Percentiles rank a stretch among this genome's conserved stretches.
These are phyloP conservation scores for Trypanosoma conorhini DNA, from an alignment of 208 protist genomes.

Conservation along the genomic window DNA sequence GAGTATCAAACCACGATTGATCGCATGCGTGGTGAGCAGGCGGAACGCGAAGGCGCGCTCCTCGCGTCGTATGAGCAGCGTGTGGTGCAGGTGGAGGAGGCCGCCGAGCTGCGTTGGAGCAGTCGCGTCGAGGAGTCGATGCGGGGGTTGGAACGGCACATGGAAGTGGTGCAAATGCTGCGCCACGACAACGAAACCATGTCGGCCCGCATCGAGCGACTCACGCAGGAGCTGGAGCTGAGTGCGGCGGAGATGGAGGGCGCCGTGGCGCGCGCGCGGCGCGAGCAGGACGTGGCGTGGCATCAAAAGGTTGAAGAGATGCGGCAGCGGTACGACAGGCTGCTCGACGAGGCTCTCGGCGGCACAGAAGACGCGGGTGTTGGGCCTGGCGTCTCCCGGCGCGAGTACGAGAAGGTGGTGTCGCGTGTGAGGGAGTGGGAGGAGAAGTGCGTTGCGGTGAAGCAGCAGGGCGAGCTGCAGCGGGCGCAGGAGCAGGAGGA, in stretches of 20 bases:
- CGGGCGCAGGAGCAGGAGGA: constrained; percentile 15
- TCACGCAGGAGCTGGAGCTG: constrained; percentile 10
- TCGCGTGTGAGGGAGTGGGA: constrained; percentile 25
- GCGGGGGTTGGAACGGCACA: constrained; percentile 18
- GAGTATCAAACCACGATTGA: constrained; percentile 22
- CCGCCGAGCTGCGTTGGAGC: constrained; percentile 29
- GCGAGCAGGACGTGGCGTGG: constrained; percentile 36
- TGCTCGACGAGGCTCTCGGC: constrained; percentile 33
- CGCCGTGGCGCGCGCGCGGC: constrained; percentile 11
- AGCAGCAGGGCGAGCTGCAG: constrained; percentile 24
- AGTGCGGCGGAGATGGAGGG: constrained; percentile 17
- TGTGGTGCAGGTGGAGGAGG: constrained; percentile 28
- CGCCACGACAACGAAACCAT: constrained; percentile 25
- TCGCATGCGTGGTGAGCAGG: constrained; percentile 17
- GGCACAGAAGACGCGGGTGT: neutral
- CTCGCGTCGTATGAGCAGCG: constrained; percentile 25
- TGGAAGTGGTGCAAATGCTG: constrained; percentile 24
- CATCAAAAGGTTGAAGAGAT: constrained; percentile 28
- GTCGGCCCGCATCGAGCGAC: constrained; percentile 19
- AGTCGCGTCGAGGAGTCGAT: constrained; percentile 24
- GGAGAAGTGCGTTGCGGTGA: constrained; percentile 31
- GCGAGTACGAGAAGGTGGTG: constrained; percentile 30
- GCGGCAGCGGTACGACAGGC: constrained; percentile 34
- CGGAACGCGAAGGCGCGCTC: constrained; percentile 25
- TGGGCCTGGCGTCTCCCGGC: constrained; percentile 9